These are phyloP conservation scores for Helotiales sp. DNA, from an alignment of 2,329 filamentous ascomycete species.

Conservation along the genomic window DNA sequence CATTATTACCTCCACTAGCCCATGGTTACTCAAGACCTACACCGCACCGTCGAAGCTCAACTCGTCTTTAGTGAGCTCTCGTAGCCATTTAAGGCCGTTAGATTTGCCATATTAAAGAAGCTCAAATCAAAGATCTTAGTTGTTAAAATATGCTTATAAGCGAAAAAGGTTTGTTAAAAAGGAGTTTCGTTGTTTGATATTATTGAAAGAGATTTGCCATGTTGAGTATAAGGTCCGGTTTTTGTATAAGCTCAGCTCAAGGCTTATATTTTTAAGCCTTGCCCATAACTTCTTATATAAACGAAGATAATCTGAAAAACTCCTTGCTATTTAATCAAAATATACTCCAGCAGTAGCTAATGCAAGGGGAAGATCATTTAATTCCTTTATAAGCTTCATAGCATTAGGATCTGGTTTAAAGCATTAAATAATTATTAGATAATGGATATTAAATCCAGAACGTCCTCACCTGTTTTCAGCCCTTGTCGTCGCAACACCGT, in stretches of 20 bases:
- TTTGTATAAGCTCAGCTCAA: conserved; percentile 15
- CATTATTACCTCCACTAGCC: conserved; percentile 9
- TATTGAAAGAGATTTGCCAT: conserved; percentile 20
- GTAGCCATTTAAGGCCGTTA: conserved; percentile 9
- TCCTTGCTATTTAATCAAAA: conserved; percentile 9
- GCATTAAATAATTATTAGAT: no score
- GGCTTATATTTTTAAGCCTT: conserved; percentile 11
- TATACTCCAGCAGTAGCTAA: conserved; percentile 21
- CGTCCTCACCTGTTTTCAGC: conserved; percentile 12
- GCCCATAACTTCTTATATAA: conserved; percentile 18
- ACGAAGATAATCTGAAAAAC: conserved; percentile 16
- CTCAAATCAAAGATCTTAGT: conserved; percentile 22
- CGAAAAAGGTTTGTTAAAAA: conserved; percentile 15
- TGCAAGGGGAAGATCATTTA: conserved; percentile 17
- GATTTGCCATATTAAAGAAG: conserved; percentile 18
- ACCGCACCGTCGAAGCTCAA: conserved; percentile 13
- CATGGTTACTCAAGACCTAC: conserved; percentile 12
- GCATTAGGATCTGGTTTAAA: conserved; percentile 8
- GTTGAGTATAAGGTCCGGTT: conserved; percentile 16
- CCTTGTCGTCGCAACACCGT: conserved; percentile 6
- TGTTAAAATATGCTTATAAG: conserved; percentile 21
- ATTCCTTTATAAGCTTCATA: conserved; percentile 15
- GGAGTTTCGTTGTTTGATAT: conserved; percentile 6
- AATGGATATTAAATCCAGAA: conserved; percentile 5
- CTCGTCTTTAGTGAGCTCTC: conserved; percentile 21